These are phyloP conservation scores for Halophytophthora batemanensis DNA, from an alignment of 352 stramenopile species.

Conservation along the genomic window DNA sequence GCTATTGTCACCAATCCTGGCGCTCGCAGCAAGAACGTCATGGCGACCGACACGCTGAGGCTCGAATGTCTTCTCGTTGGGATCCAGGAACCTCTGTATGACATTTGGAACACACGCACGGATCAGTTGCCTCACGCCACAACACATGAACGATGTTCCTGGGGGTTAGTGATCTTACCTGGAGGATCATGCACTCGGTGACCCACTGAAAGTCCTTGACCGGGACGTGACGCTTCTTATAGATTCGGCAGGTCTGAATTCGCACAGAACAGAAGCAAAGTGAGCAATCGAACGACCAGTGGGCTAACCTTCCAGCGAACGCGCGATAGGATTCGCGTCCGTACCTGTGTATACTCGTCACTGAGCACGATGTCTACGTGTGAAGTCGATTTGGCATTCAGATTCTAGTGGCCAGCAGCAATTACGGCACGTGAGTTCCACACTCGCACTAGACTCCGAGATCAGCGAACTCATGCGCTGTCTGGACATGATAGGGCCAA, in stretches of 20 bases:
- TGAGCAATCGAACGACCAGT: not conserved
- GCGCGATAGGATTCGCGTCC: not conserved
- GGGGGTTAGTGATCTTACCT: slow-evolving; percentile 40
- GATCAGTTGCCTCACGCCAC: not conserved
- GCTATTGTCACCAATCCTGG: slow-evolving; percentile 59
- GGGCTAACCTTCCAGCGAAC: not conserved
- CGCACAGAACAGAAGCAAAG: not conserved
- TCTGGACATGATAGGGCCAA: not conserved
- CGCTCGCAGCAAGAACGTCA: slow-evolving; percentile 39
- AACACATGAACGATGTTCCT: too few relatives aligned
- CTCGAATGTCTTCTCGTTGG: slow-evolving; percentile 35
- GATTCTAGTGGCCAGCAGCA: slow-evolving; percentile 27
- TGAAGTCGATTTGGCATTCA: slow-evolving; percentile 30
- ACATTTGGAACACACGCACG: not conserved
- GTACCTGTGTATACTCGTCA: slow-evolving; percentile 70
- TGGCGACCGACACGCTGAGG: slow-evolving; percentile 31
- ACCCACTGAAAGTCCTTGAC: slow-evolving; percentile 79
- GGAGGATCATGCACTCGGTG: slow-evolving; percentile 77
- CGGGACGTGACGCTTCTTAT: slow-evolving; percentile 29
- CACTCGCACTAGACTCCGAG: not conserved
- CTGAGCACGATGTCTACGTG: slow-evolving; percentile 64
- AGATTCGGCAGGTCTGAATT: slow-evolving; percentile 51
- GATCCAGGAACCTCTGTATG: slow-evolving; percentile 45
- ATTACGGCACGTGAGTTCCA: slow-evolving; percentile 1
- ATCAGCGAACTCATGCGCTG: not conserved